Percentiles rank a stretch among this genome's conserved stretches.
phyloP scores from a whole-genome alignment of 768 basidiomycete species.

The Austroboletus eburneus region DNA sequence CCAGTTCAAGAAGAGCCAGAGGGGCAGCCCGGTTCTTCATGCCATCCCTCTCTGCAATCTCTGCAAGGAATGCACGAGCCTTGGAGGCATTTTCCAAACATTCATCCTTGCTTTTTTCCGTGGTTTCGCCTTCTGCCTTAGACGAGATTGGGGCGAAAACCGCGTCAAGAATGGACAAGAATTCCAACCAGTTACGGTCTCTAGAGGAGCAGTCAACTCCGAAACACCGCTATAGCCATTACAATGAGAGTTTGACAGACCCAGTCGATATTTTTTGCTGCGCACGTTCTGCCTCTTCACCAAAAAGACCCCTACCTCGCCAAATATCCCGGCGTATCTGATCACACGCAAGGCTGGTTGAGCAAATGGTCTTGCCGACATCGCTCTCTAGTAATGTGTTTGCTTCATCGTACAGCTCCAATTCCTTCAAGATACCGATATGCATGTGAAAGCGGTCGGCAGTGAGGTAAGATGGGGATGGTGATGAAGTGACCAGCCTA shows the following conservation, averaged over 20 bases:
- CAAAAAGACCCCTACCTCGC: conserved; percentile 48
- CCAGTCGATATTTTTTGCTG: conserved; percentile 55
- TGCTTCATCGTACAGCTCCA: conserved; percentile 68
- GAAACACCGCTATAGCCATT: conserved; percentile 7
- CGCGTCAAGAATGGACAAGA: conserved; percentile 68
- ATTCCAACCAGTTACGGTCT: conserved; percentile 86
- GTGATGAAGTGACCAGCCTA: conserved; percentile 60
- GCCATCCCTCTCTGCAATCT: conserved; percentile 63
- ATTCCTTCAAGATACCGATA: conserved; percentile 63
- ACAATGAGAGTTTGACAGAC: conserved; percentile 36
- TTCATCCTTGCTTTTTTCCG: conserved; percentile 36
- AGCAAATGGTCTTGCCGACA: conserved; percentile 61
- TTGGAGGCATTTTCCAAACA: conserved; percentile 38
- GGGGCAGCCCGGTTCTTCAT: conserved; percentile 67
- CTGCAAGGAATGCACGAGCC: conserved; percentile 48
- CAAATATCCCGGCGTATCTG: conserved; percentile 73
- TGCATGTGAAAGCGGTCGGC: conserved; percentile 80
- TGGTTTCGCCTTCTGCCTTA: conserved; percentile 19
- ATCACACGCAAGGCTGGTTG: conserved; percentile 68
- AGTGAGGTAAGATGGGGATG: conserved; percentile 57
- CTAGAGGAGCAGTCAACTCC: conserved; percentile 35
- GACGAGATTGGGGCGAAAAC: conserved; percentile 45
- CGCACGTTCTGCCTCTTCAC: conserved; percentile 62
- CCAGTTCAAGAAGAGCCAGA: conserved; percentile 74
- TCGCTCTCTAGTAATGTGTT: conserved; percentile 64